Conservation (phyloP, 805 yeast species). For the Jamesozyma lodderae region DNA sequence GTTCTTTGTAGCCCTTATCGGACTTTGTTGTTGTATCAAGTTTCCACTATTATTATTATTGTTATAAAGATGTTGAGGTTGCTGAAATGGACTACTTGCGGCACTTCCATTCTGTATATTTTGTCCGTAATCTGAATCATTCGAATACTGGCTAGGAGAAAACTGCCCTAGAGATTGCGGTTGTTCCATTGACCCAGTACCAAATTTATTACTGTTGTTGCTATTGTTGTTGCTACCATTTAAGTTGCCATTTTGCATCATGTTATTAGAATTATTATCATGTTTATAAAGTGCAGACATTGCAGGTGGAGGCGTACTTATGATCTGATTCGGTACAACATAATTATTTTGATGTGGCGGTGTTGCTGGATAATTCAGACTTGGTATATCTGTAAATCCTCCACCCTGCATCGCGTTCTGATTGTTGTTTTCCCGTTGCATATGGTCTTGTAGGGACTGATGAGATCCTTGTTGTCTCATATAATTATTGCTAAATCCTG, state of each 20-base stretch:
- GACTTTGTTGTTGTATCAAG: background rate
- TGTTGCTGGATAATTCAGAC: constrained; percentile 26
- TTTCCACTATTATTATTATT: too few relatives aligned
- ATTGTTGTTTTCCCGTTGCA: constrained; percentile 9
- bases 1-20: too few relatives aligned
- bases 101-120: constrained; percentile 11
- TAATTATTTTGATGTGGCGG: constrained; percentile 19
- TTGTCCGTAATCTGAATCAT: constrained; percentile 20
- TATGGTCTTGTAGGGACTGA: constrained; percentile 30
- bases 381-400: constrained; percentile 27
- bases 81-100: constrained; percentile 21
- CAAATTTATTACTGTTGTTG: constrained; percentile 4
- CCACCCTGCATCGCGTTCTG: constrained; percentile 7
- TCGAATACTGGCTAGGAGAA: constrained; percentile 26
- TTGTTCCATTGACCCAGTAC: constrained; percentile 5
- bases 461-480: constrained; percentile 33
- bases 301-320: constrained; percentile 21
- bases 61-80: constrained; percentile 17
- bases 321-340: constrained; percentile 10
- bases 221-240: constrained; percentile 3
- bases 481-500: constrained; percentile 31
- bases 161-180: constrained; percentile 11
- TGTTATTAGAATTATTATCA: constrained; percentile 24
- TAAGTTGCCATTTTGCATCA: constrained; percentile 10
- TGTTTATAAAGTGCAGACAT: constrained; percentile 22